Base-by-base conservation (phyloP, 2,329 filamentous ascomycete species). In the Penicillium sp. region DNA sequence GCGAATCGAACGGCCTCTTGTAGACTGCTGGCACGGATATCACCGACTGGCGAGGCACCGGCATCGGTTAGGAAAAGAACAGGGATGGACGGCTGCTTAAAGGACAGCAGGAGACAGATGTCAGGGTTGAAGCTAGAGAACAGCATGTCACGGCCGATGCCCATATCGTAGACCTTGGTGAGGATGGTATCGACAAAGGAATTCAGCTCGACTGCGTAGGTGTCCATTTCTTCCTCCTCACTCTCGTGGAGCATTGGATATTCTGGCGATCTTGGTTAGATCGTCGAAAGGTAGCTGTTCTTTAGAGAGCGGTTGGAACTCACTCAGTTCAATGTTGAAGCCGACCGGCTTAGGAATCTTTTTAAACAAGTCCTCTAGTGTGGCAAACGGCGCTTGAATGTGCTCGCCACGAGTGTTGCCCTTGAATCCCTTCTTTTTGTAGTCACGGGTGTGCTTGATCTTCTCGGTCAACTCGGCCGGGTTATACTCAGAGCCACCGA, bases 41-140 rank as follows among this genome's bases (percentile, higher is more conserved):
- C 93, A 25, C 89, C 89, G 3, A 95, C 90, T 0, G 82, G 78
- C 15, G 75, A 80, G n/a, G 83, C 84, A 0, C 92, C 93, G 0
- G 90, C 89, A 62, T 98, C 93, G 0, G 87, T 95, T 35, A 98
- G 78, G 74, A 98, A 98, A 54, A 98, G 76, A 52, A 98, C 90
- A 0, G 93, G 95, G 48, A 96, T 96, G 39, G 88, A 95, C 1
- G 92, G 92, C 74, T 98, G 93, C 75, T 98, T 98, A 79, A 95
- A 95, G 47, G 87, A 93, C 35, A 97, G 77, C 57, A 95, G 83
- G 12, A 98, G 80, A 67, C 93, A 98, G 40, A 98, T 90, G 63
- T 98, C 93, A 0, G 93, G 93, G 71, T 97, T 95, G 75, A 98
- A 98, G 43, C 88, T 93, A 56, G 89, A 95, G 73, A 98, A 97